A percentile compares a stretch with the other conserved stretches of the same genome.
phyloP scores from a whole-genome alignment of 1,284 basidiomycete species.

The Vanrija pseudolonga region DNA sequence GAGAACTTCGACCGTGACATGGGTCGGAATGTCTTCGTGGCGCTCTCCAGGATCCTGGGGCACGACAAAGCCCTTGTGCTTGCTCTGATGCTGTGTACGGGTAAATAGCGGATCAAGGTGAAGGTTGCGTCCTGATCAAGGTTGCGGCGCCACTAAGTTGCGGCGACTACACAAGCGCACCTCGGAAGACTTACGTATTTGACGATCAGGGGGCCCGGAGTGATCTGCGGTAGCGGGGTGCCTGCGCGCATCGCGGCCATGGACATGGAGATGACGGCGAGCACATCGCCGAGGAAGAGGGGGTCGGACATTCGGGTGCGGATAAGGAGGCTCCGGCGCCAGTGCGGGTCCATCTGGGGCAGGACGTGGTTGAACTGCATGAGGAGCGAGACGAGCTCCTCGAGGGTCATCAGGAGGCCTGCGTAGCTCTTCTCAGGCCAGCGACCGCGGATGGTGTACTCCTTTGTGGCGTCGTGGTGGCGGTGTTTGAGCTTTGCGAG shows the following conservation, averaged over 20 bases:
- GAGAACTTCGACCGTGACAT: slow-evolving; percentile 45
- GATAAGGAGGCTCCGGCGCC: slow-evolving; percentile 69
- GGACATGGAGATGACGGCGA: slow-evolving; percentile 66
- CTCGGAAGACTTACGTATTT: slow-evolving; percentile 58
- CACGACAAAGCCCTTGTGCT: slow-evolving; percentile 36
- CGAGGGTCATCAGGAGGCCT: slow-evolving; percentile 39
- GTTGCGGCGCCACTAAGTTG: too few relatives aligned
- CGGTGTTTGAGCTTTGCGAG: slow-evolving; percentile 38
- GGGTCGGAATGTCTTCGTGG: slow-evolving; percentile 35
- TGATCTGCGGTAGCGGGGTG: slow-evolving; percentile 75
- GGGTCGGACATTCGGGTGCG: slow-evolving; percentile 72
- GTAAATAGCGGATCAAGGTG: background rate
- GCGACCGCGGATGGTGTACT: slow-evolving; percentile 44
- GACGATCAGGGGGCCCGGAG: slow-evolving; percentile 74
- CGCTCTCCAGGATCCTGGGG: slow-evolving; percentile 21
- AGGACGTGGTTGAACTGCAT: slow-evolving; percentile 48
- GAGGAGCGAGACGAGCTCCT: slow-evolving; percentile 43
- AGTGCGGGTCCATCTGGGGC: slow-evolving; percentile 49
- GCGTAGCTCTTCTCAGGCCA: slow-evolving; percentile 48
- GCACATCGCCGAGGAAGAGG: slow-evolving; percentile 75
- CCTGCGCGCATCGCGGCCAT: slow-evolving; percentile 65
- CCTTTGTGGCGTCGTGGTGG: slow-evolving; percentile 44
- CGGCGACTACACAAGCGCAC: too few relatives aligned
- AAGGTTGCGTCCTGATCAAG: too few relatives aligned
- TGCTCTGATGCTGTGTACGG: slow-evolving; percentile 26